These are phyloP conservation scores for Fusarium anguioides DNA, from an alignment of 2,329 filamentous ascomycete species.

Conservation along the genomic window DNA sequence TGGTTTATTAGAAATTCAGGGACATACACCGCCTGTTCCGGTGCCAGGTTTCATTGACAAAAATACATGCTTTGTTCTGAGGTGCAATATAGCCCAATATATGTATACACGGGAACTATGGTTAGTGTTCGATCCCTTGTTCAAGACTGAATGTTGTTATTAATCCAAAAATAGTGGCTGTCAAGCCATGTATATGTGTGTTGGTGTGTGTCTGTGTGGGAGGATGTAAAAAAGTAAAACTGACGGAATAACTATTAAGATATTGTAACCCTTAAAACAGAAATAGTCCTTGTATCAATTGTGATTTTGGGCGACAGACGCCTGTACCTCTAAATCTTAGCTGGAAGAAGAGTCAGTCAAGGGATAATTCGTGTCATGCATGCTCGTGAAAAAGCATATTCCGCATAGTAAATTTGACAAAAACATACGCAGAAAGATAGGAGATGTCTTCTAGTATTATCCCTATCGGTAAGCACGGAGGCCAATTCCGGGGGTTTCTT, in stretches of 20 bases:
- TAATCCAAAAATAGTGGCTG: neutral
- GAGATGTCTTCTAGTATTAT: too few relatives aligned
- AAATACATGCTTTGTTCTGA: neutral
- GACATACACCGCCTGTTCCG: conserved; percentile 14
- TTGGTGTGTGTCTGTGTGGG: too few relatives aligned
- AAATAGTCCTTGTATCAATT: neutral
- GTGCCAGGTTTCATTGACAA: conserved; percentile 19
- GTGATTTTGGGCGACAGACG: too few relatives aligned
- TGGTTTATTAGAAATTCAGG: conserved; percentile 12
- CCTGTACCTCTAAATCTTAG: too few relatives aligned
- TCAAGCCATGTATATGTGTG: too few relatives aligned
- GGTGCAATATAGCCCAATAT: neutral
- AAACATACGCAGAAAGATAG: too few relatives aligned
- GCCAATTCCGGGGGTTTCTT: too few relatives aligned
- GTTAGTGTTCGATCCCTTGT: conserved; percentile 16
- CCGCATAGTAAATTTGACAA: too few relatives aligned
- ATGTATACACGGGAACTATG: conserved; percentile 8
- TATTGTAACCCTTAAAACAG: neutral
- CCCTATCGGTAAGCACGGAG: too few relatives aligned
- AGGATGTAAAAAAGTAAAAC: neutral
- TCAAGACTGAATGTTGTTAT: neutral
- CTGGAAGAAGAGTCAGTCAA: too few relatives aligned
- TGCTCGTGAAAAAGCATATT: too few relatives aligned
- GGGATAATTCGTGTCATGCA: too few relatives aligned
- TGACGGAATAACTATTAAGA: neutral